Percentiles rank a stretch among this genome's conserved stretches.
Conservation (phyloP, 2,329 filamentous ascomycete species). For the Alternaria arbusti region DNA sequence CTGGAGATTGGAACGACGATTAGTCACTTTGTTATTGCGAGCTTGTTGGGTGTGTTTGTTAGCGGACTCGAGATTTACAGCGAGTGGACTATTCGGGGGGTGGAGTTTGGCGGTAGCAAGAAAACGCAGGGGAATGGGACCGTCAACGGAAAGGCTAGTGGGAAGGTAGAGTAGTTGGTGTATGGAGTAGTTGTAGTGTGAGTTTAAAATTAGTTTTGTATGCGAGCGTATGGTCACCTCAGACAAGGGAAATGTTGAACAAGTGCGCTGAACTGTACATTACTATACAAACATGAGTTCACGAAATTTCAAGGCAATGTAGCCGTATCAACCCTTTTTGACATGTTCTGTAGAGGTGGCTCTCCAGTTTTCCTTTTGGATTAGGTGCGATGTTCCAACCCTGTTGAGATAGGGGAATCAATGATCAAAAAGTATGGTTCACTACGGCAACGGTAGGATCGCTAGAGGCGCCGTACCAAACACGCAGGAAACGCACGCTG, state of each 20-base stretch:
- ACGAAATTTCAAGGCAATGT: neutral
- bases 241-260: neutral
- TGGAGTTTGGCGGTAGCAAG: slow-evolving; percentile 64
- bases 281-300: neutral
- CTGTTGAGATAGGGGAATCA: neutral
- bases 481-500: neutral
- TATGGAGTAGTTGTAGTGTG: neutral
- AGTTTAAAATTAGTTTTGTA: neutral
- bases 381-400: neutral
- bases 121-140: slow-evolving; percentile 5
- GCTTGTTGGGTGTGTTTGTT: slow-evolving; percentile 87
- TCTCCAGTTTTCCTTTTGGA: neutral
- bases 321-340: no score
- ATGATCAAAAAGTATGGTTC: neutral
- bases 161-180: slow-evolving; percentile 4
- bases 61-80: slow-evolving; percentile 85
- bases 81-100: slow-evolving; percentile 79
- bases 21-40: slow-evolving; percentile 93
- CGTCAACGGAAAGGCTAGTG: neutral
- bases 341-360: neutral
- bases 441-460: neutral
- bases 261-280: neutral
- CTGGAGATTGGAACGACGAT: slow-evolving; percentile 97
- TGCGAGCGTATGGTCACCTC: neutral
- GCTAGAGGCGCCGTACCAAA: neutral